phyloP scores from a whole-genome alignment of 306 rosid species.

The Mimosa bimucronata region DNA sequence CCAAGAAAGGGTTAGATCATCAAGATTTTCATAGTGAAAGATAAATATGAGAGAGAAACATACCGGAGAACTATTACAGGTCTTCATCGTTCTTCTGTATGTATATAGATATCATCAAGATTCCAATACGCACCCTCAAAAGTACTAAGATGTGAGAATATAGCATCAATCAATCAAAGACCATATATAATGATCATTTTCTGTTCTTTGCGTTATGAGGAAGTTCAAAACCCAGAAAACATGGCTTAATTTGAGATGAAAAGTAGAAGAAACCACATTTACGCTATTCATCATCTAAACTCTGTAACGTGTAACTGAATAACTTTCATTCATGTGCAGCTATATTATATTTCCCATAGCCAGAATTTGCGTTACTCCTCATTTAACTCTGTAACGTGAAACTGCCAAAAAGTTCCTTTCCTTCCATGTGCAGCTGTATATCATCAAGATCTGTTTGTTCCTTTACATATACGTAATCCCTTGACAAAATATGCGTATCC shows the following conservation, averaged over 20 bases:
- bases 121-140: not conserved
- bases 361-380: not conserved
- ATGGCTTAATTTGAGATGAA: not conserved
- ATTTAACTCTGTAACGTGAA: not conserved
- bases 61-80: conserved; percentile 24
- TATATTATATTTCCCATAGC: not conserved
- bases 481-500: not conserved
- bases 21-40: not conserved
- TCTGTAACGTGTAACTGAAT: not conserved
- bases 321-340: not conserved
- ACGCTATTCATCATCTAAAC: not conserved
- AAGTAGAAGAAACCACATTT: not conserved
- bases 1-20: not conserved
- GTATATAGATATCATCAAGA: not conserved
- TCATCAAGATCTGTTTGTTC: not conserved
- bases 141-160: not conserved
- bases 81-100: conserved; percentile 25
- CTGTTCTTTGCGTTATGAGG: not conserved
- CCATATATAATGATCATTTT: not conserved
- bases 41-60: not conserved
- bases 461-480: not conserved
- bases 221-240: not conserved
- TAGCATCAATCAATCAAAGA: not conserved
- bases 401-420: not conserved
- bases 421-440: not conserved